phyloP scores from a whole-genome alignment of 257 asterid genomes.

The Solanum megistacrolobum region DNA sequence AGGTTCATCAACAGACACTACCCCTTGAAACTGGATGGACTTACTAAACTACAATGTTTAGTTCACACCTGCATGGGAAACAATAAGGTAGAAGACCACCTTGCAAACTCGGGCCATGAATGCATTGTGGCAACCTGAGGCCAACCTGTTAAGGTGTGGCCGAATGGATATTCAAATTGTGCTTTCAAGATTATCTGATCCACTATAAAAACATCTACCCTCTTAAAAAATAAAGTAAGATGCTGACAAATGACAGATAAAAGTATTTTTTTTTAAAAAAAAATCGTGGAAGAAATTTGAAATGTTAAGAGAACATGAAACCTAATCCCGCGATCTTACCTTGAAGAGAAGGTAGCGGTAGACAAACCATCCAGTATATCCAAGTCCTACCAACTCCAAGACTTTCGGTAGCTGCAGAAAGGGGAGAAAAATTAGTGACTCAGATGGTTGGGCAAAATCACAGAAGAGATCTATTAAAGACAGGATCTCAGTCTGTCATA shows the following conservation, averaged over 20 bases:
- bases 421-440: neutral
- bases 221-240: neutral
- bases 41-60: neutral
- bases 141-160: neutral
- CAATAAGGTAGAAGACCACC: neutral
- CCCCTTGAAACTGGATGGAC: neutral
- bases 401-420: conserved; percentile 78
- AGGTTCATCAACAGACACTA: neutral
- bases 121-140: neutral
- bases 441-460: neutral
- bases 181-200: neutral
- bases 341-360: conserved; percentile 98
- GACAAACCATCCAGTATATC: conserved; percentile 97
- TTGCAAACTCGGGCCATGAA: neutral
- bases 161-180: neutral
- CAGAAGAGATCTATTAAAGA: neutral
- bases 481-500: neutral
- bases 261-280: neutral
- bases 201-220: neutral
- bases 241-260: neutral
- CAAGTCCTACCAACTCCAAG: conserved; percentile 93
- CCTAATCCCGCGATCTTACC: conserved; percentile 25
- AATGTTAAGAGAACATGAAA: conserved; percentile 8
- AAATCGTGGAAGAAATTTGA: conserved; percentile 14
- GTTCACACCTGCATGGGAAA: neutral